Base-by-base conservation (phyloP, 441 rosid genomes). In the Populus hybrid region DNA sequence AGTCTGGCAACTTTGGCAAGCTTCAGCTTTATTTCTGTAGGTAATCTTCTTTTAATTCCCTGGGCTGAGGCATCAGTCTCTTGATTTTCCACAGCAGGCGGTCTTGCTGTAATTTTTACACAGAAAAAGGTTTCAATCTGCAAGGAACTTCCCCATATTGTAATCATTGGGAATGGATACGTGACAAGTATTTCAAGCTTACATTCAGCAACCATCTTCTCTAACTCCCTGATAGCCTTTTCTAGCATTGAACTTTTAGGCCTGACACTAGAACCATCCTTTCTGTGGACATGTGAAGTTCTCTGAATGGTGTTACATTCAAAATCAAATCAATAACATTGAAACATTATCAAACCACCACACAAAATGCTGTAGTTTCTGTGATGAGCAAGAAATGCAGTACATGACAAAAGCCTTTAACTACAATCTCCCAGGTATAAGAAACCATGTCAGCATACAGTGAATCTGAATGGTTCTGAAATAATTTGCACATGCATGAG, bases 1-100 rank as follows among this genome's bases (percentile, higher is more conserved):
- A 92, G 84, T 88, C 95, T 90, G 78, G 98, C 98, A 77, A 96
- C 98, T 93, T 88, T 92, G 80, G 93, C 94, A 71, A 96, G 99
- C 81, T 92, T 96, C 78, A 85, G 75, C 90, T 96, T 96, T 80
- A 94, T 81, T 81, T 94, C 98, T 81, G 88, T 86, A 50, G 98
- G 98, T 86, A 96, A 90, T 86, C 98, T 94, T 90, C 98, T 96
- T 83, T 96, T 96, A 68, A 92, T 86, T 69, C 85, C 89, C 86
- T 87, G 99, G 79, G 90, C 80, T 69, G 97, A 82, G 73, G 78
- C 40, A 86, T 96, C 98, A 79, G 88, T 90, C 76, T 96, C 98
- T 84, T 88, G 97, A 84, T 87, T 94, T 76, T 94, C 99, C 65
- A 84, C 64, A 65, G 86, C 84, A 72, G 95, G 94, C 59, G 97